Conservation (phyloP, 345 rosid species). For the Rhodamnia rubescens region DNA sequence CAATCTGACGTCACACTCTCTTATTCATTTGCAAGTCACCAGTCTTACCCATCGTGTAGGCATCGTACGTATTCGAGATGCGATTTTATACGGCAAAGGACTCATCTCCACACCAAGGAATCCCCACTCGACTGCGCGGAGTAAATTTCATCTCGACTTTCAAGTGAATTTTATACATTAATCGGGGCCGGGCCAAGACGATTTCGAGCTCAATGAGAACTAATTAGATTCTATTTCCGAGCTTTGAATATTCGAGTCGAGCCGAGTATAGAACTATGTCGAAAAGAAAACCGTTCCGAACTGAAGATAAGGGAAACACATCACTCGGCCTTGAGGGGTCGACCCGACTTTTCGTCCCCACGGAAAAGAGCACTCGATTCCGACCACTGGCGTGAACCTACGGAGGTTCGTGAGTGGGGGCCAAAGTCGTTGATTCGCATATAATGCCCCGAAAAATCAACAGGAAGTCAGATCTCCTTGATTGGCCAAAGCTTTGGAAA, state of each 20-base stretch:
- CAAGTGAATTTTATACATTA: too few species aligned
- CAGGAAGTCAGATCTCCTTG: neutral
- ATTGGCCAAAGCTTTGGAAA: neutral
- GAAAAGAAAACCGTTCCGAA: too few species aligned
- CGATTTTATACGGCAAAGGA: neutral
- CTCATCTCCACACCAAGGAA: neutral
- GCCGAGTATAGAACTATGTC: too few species aligned
- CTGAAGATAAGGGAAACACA: too few species aligned
- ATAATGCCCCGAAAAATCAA: neutral
- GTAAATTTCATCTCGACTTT: neutral
- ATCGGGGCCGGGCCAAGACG: neutral
- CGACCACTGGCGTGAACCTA: neutral
- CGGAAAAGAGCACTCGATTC: neutral
- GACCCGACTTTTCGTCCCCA: accelerated
- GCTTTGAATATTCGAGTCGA: too few species aligned
- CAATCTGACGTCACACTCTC: too few species aligned
- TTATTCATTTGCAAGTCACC: neutral
- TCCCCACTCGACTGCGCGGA: neutral
- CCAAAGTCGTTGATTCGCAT: neutral
- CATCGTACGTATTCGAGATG: neutral
- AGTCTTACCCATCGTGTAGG: accelerated
- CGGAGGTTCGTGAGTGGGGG: neutral
- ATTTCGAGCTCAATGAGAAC: too few species aligned
- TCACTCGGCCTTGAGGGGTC: too few species aligned
- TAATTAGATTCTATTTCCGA: too few species aligned